phyloP scores from a whole-genome alignment of 306 rosid genomes.

The Aeschynomene evenia region DNA sequence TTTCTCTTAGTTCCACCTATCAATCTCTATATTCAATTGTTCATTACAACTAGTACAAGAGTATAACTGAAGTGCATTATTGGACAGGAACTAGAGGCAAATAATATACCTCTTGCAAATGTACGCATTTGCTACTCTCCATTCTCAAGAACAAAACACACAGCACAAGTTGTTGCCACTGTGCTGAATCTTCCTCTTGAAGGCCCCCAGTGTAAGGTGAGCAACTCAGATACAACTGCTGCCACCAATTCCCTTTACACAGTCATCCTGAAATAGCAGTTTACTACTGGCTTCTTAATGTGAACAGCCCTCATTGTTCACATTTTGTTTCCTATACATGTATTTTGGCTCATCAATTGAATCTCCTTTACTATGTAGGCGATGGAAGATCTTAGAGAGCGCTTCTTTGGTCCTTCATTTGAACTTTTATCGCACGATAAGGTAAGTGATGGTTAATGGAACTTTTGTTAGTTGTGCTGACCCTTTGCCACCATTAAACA shows the following conservation, averaged over 20 bases:
- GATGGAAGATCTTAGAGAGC: constrained; percentile 67
- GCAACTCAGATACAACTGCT: background rate
- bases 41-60: background rate
- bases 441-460: constrained; percentile 41
- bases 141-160: constrained; percentile 78
- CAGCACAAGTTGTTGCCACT: constrained; percentile 63
- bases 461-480: background rate
- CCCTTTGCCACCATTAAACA: background rate
- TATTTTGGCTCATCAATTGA: background rate
- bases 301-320: background rate
- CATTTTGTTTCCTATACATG: background rate
- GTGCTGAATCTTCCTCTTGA: constrained; percentile 59
- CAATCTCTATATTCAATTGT: too few species aligned
- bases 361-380: constrained; percentile 41
- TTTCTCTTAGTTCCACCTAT: too few species aligned
- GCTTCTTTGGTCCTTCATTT: constrained; percentile 81
- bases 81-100: constrained; percentile 60
- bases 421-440: constrained; percentile 84
- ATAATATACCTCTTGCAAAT: constrained; percentile 44
- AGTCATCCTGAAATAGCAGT: background rate
- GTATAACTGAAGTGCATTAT: background rate
- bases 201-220: constrained; percentile 73
- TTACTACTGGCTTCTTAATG: background rate
- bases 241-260: background rate
- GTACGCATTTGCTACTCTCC: constrained; percentile 83